phyloP scores from a whole-genome alignment of 805 yeast genomes.

The Wickerhamomyces pijperi region DNA sequence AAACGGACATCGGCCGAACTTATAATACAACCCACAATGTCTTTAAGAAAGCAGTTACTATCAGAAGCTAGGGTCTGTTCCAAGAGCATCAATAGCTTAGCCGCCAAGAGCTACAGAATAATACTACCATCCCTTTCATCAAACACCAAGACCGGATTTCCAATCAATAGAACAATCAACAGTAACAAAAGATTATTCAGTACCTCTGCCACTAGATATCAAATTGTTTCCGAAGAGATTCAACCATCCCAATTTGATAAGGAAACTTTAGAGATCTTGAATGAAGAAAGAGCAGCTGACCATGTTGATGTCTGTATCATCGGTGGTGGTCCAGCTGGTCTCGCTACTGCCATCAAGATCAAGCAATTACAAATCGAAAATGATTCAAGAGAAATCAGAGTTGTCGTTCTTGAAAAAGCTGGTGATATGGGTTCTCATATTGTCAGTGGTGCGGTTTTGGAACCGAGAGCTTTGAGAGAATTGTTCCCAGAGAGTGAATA shows the following conservation, averaged over 20 bases:
- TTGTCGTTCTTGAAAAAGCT: constrained; percentile 85
- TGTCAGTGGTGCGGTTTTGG: constrained; percentile 88
- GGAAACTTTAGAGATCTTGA: constrained; percentile 37
- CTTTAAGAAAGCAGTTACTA: neutral
- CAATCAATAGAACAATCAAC: too few relatives aligned
- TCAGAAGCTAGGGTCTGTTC: neutral
- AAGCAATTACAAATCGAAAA: constrained; percentile 72
- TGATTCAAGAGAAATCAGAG: constrained; percentile 61
- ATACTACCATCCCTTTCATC: neutral
- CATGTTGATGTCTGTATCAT: constrained; percentile 90
- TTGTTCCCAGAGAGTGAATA: constrained; percentile 61
- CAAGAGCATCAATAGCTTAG: neutral
- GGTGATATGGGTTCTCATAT: constrained; percentile 89
- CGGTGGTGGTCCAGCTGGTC: constrained; percentile 97
- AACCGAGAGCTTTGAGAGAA: constrained; percentile 81
- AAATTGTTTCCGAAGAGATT: constrained; percentile 13
- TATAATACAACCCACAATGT: neutral
- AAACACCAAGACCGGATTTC: neutral
- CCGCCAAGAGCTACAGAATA: neutral
- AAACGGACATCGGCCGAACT: too few relatives aligned
- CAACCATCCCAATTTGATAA: constrained; percentile 20
- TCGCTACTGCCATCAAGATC: constrained; percentile 82
- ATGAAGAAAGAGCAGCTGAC: constrained; percentile 69
- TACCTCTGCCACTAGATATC: neutral
- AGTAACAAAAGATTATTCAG: neutral